phyloP scores from a whole-genome alignment of 2,329 filamentous ascomycete genomes.

The Phyllosticta ampelicida region DNA sequence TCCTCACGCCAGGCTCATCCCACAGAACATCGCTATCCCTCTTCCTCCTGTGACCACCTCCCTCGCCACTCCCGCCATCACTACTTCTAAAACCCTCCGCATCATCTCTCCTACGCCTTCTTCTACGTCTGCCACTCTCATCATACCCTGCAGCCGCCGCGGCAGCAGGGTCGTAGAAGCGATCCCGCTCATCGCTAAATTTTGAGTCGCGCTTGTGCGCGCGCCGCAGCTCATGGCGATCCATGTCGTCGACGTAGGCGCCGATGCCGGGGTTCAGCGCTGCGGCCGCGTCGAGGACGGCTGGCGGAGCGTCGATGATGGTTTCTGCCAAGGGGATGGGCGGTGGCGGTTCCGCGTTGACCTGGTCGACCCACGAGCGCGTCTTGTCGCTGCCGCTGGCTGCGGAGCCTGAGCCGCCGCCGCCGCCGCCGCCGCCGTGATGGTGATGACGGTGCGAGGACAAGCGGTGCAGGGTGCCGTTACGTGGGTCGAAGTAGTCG shows the following conservation, averaged over 20 bases:
- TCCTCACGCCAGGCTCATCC: conserved; percentile 8
- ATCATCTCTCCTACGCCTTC: not conserved
- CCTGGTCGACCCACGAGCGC: conserved; percentile 37
- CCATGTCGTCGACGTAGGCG: conserved; percentile 22
- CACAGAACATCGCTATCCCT: not conserved
- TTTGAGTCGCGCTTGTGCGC: conserved; percentile 8
- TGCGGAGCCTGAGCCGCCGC: conserved; percentile 18
- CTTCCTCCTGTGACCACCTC: not conserved
- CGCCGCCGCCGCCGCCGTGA: conserved; percentile 10
- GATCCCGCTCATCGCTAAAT: not conserved
- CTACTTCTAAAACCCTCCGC: not conserved
- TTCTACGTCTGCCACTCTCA: not conserved
- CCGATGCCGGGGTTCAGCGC: conserved; percentile 12
- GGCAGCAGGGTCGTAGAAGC: not conserved
- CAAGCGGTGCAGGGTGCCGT: conserved; percentile 12
- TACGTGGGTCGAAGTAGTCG: conserved; percentile 37
- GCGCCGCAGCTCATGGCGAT: not conserved
- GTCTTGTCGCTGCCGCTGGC: conserved; percentile 36
- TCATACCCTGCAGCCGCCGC: not conserved
- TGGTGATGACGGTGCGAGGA: not conserved
- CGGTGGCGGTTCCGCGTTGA: conserved; percentile 36
- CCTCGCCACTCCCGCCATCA: conserved; percentile 5
- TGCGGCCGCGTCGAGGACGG: not conserved
- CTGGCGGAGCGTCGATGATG: conserved; percentile 32
- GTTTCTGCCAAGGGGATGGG: conserved; percentile 36